Percentiles rank a stretch among this genome's conserved stretches.
Evolutionary conservation across 1,284 basidiomycete species (phyloP).

Genomic region (Inonotus hispidus): DNA sequence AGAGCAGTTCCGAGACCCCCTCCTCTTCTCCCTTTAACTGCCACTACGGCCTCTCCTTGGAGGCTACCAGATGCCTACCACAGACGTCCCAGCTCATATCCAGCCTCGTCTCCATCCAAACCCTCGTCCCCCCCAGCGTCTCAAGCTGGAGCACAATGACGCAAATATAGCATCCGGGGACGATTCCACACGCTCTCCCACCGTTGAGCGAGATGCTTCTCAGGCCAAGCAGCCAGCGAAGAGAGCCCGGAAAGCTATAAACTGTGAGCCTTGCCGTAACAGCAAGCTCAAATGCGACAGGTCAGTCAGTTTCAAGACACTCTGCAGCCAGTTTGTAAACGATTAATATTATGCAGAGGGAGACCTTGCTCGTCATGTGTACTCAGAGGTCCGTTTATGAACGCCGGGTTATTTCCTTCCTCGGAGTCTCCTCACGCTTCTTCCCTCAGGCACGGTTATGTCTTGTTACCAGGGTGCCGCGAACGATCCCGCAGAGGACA

Average conservation of each 20-base stretch:
- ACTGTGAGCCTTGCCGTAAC: slow-evolving; percentile 78
- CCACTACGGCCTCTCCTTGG: neutral
- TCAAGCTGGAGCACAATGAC: slow-evolving; percentile 16
- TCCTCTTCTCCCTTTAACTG: neutral
- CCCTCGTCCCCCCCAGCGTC: slow-evolving; percentile 14
- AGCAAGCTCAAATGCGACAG: slow-evolving; percentile 83
- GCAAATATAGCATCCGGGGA: slow-evolving; percentile 14
- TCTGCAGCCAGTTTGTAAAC: neutral
- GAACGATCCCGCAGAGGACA: slow-evolving; percentile 40
- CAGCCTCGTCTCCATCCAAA: slow-evolving; percentile 7
- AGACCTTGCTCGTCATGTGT: slow-evolving; percentile 80
- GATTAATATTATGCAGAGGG: slow-evolving; percentile 42
- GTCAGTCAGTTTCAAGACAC: slow-evolving; percentile 32
- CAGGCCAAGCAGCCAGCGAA: slow-evolving; percentile 46
- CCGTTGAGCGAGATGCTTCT: slow-evolving; percentile 14
- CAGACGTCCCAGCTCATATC: slow-evolving; percentile 1
- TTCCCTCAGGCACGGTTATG: slow-evolving; percentile 54
- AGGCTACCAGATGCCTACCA: slow-evolving; percentile 4
- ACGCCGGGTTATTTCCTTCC: neutral
- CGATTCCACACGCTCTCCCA: slow-evolving; percentile 16
- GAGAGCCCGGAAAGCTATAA: slow-evolving; percentile 76
- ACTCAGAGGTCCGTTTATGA: slow-evolving; percentile 48
- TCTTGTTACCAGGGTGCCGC: slow-evolving; percentile 71
- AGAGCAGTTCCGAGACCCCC: neutral
- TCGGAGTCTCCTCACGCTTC: neutral